A percentile compares a stretch with the other conserved stretches of the same genome.
These are phyloP conservation scores for Mycena metata DNA, from an alignment of 768 basidiomycete species.

Conservation along the genomic window DNA sequence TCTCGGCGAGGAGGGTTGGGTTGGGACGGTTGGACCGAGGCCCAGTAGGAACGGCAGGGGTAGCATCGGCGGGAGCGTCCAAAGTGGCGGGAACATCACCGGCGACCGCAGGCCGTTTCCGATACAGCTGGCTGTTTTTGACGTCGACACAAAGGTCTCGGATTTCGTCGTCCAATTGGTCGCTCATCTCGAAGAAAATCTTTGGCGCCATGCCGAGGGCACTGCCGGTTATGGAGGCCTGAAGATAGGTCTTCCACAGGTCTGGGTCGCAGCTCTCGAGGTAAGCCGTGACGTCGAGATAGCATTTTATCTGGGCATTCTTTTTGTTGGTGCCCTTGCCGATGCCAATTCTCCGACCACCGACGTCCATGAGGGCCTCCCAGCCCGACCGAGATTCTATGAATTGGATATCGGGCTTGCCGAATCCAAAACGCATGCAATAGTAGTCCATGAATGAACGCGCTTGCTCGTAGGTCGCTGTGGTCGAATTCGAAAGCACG, in stretches of 20 bases:
- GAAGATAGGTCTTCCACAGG: conserved; percentile 81
- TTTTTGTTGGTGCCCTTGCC: conserved; percentile 82
- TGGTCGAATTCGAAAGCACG: conserved; percentile 71
- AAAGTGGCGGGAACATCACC: conserved; percentile 25
- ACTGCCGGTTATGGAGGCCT: conserved; percentile 72
- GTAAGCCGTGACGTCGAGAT: conserved; percentile 90
- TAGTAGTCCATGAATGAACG: conserved; percentile 97
- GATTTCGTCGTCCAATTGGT: conserved; percentile 76
- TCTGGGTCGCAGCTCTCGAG: conserved; percentile 86
- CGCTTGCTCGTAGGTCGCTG: conserved; percentile 78
- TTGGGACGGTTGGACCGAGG: conserved; percentile 39
- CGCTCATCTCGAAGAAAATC: conserved; percentile 75
- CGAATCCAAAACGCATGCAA: conserved; percentile 82
- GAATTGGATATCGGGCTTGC: conserved; percentile 78
- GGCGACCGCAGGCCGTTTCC: conserved; percentile 65
- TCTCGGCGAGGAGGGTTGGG: conserved; percentile 54
- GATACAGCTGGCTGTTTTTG: conserved; percentile 72
- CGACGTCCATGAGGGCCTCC: conserved; percentile 84
- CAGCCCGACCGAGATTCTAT: conserved; percentile 60
- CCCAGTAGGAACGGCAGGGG: conserved; percentile 23
- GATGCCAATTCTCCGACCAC: conserved; percentile 85
- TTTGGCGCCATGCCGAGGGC: conserved; percentile 80
- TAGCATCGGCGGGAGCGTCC: conserved; percentile 5
- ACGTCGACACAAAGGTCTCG: conserved; percentile 79
- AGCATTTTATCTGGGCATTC: conserved; percentile 76